These are phyloP conservation scores for Fusarium transvaalense DNA, from an alignment of 2,329 filamentous ascomycete species.

Conservation along the genomic window DNA sequence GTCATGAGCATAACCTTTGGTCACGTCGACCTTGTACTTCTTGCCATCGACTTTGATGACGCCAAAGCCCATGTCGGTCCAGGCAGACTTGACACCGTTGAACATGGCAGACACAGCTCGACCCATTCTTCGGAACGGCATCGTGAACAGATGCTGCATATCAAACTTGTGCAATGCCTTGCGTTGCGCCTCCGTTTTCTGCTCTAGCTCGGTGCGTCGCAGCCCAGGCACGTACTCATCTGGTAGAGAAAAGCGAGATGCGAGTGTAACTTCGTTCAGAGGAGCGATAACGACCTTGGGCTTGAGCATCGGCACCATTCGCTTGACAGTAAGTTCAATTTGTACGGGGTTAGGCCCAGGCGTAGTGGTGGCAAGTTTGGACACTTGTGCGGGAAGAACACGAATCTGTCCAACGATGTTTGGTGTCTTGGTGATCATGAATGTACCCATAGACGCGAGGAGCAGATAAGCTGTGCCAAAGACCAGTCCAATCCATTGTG, in stretches of 20 bases:
- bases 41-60: constrained; percentile 61
- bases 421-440: constrained; percentile 68
- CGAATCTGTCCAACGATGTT: constrained; percentile 70
- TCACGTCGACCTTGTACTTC: constrained; percentile 69
- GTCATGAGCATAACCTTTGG: constrained; percentile 69
- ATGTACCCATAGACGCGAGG: constrained; percentile 71
- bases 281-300: constrained; percentile 57
- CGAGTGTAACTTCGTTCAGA: constrained; percentile 53
- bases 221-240: constrained; percentile 55
- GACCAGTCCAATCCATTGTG: constrained; percentile 68
- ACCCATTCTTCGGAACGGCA: constrained; percentile 66
- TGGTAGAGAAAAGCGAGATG: constrained; percentile 56
- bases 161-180: constrained; percentile 63
- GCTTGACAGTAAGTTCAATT: constrained; percentile 66
- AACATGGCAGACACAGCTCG: constrained; percentile 59
- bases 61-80: constrained; percentile 69
- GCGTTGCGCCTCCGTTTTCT: constrained; percentile 55
- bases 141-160: constrained; percentile 67
- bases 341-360: constrained; percentile 51
- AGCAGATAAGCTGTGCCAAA: constrained; percentile 70
- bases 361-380: constrained; percentile 25
- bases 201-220: constrained; percentile 48
- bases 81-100: constrained; percentile 61
- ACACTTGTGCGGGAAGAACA: constrained; percentile 59
- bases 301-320: constrained; percentile 62